A percentile compares a stretch with the other conserved stretches of the same genome.
phyloP scores from a whole-genome alignment of 352 stramenopile genomes.

The Thalassiosira exigua region DNA sequence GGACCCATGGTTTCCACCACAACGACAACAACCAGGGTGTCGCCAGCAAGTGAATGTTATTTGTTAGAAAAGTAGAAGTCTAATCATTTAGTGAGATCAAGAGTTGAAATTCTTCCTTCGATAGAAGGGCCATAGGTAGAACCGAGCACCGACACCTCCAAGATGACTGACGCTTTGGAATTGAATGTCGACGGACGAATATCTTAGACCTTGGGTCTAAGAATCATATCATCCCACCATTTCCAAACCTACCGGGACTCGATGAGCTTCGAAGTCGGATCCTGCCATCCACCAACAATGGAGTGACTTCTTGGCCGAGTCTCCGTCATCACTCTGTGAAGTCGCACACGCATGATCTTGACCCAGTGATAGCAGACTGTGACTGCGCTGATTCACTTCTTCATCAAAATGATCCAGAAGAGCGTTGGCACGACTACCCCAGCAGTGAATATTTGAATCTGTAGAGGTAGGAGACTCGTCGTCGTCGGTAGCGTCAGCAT shows the following conservation, averaged over 20 bases:
- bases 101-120: no score
- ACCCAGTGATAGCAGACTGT: conserved; percentile 40
- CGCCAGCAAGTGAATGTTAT: no score
- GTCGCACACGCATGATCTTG: conserved; percentile 45
- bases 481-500: background rate
- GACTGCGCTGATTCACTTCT: background rate
- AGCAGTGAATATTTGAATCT: conserved; percentile 34
- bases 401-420: conserved; percentile 31
- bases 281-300: conserved; percentile 48
- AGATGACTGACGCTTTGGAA: no score
- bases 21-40: no score
- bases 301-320: conserved; percentile 14
- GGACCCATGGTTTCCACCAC: no score
- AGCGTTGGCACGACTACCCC: conserved; percentile 38
- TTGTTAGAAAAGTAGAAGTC: no score
- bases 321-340: background rate
- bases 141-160: no score
- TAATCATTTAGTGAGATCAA: no score
- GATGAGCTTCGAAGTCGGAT: conserved; percentile 46
- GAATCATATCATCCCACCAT: conserved; percentile 15
- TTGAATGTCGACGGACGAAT: no score
- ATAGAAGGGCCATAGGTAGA: no score
- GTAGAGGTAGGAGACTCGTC: background rate
- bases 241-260: conserved; percentile 33
- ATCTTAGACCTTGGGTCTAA: no score